These are phyloP conservation scores for Penicillium sp. DNA, from an alignment of 2,329 filamentous ascomycete genomes.

Conservation along the genomic window DNA sequence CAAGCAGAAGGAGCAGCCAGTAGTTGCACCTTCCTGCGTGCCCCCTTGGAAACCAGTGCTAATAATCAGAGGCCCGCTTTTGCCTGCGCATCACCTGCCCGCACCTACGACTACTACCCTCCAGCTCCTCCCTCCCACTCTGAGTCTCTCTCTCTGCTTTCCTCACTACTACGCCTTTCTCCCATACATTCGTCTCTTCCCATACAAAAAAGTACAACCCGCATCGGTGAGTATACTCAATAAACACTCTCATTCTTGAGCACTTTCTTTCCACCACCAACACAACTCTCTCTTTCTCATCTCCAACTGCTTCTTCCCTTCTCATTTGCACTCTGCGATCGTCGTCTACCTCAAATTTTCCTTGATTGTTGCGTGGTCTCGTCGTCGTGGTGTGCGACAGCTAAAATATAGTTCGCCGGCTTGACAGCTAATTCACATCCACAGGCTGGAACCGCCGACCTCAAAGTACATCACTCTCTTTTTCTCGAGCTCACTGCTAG, in stretches of 20 bases:
- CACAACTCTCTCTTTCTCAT: conserved; percentile 29
- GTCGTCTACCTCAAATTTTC: conserved; percentile 29
- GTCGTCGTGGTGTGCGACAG: conserved; percentile 30
- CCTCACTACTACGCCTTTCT: conserved; percentile 32
- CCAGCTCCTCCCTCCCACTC: conserved; percentile 36
- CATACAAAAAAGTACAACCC: conserved; percentile 47
- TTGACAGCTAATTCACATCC: conserved; percentile 18
- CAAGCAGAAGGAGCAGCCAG: conserved; percentile 31
- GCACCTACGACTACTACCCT: conserved; percentile 42
- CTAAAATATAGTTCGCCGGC: conserved; percentile 28
- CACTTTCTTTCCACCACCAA: conserved; percentile 35
- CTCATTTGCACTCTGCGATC: conserved; percentile 22
- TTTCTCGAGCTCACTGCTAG: conserved; percentile 21
- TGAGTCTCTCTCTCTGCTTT: conserved; percentile 35
- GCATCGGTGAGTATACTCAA: conserved; percentile 42
- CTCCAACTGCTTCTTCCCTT: conserved; percentile 20
- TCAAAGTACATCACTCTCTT: conserved; percentile 17
- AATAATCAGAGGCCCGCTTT: conserved; percentile 31
- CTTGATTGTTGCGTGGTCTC: conserved; percentile 29
- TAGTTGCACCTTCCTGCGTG: conserved; percentile 37
- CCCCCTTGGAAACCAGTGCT: conserved; percentile 19
- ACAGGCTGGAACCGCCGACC: conserved; percentile 21
- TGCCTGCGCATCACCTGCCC: conserved; percentile 30
- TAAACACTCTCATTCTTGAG: conserved; percentile 32
- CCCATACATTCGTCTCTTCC: conserved; percentile 38